These are phyloP conservation scores for Phytopythium ostracodes DNA, from an alignment of 352 stramenopile genomes.

Conservation along the genomic window DNA sequence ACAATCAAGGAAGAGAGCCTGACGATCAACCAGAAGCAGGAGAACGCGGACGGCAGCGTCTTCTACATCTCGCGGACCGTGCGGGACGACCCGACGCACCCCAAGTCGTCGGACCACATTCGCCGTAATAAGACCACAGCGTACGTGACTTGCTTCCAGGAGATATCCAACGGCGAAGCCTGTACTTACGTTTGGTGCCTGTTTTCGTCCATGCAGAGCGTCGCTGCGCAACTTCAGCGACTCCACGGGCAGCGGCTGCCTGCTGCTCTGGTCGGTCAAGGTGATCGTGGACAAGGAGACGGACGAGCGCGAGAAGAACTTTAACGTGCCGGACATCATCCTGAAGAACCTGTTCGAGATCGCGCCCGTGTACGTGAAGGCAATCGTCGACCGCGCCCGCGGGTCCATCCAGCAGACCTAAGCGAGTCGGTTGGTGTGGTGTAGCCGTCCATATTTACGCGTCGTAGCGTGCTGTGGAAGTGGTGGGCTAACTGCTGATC, in stretches of 20 bases:
- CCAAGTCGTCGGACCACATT: constrained; percentile 59
- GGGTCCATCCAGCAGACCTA: constrained; percentile 41
- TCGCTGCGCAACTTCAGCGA: constrained; percentile 81
- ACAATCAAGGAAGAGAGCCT: constrained; percentile 86
- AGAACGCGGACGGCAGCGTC: constrained; percentile 68
- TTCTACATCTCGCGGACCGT: constrained; percentile 63
- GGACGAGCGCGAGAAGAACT: constrained; percentile 65
- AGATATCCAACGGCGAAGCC: too few species aligned
- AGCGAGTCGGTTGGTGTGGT: constrained; percentile 3
- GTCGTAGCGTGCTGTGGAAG: not conserved
- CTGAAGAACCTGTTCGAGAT: constrained; percentile 89
- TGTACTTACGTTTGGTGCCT: too few species aligned
- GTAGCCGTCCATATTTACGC: not conserved
- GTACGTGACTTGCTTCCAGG: constrained; percentile 36
- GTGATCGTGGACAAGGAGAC: constrained; percentile 73
- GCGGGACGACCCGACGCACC: constrained; percentile 65
- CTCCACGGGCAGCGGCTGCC: constrained; percentile 55
- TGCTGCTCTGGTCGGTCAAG: constrained; percentile 83
- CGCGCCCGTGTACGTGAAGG: constrained; percentile 82
- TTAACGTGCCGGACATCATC: constrained; percentile 85
- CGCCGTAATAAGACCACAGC: constrained; percentile 73
- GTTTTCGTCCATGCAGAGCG: constrained; percentile 30
- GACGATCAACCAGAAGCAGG: constrained; percentile 72
- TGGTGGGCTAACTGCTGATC: not conserved
- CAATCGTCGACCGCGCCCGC: constrained; percentile 67